Conservation (phyloP, 345 rosid species). For the Clarkia xantiana region DNA sequence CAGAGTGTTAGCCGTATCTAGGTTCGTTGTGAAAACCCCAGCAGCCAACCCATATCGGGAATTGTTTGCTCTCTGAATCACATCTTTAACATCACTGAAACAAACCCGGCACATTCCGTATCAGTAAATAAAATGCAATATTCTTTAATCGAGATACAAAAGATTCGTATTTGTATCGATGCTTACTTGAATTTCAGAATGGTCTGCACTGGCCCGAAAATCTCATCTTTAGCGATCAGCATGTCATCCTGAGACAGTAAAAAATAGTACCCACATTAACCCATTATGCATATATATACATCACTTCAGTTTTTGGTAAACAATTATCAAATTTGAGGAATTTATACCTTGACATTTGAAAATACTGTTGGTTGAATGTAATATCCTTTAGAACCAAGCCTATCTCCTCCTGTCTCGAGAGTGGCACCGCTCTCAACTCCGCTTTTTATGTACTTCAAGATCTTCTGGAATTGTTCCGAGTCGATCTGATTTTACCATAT, state of each 20-base stretch:
- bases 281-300: neutral
- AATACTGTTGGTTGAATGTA: slow-evolving; percentile 93
- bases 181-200: slow-evolving; percentile 81
- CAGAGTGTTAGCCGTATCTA: slow-evolving; percentile 59
- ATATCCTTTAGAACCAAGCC: slow-evolving; percentile 60
- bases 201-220: slow-evolving; percentile 90
- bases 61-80: slow-evolving; percentile 48
- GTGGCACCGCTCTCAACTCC: slow-evolving; percentile 63
- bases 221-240: slow-evolving; percentile 84
- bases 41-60: slow-evolving; percentile 64
- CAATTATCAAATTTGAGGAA: neutral
- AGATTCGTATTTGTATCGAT: too few species aligned
- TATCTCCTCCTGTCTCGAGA: slow-evolving; percentile 85
- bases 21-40: slow-evolving; percentile 58
- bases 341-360: slow-evolving; percentile 57
- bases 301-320: neutral
- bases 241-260: slow-evolving; percentile 44
- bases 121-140: neutral
- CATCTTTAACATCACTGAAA: slow-evolving; percentile 53
- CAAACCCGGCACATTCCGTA: neutral
- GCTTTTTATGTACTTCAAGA: slow-evolving; percentile 49
- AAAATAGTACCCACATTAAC: neutral
- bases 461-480: slow-evolving; percentile 53
- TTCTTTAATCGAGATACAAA: neutral
- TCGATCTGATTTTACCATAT: slow-evolving; percentile 32